phyloP scores from a whole-genome alignment of 805 yeast genomes.

The Metschnikowia santaceciliae region DNA sequence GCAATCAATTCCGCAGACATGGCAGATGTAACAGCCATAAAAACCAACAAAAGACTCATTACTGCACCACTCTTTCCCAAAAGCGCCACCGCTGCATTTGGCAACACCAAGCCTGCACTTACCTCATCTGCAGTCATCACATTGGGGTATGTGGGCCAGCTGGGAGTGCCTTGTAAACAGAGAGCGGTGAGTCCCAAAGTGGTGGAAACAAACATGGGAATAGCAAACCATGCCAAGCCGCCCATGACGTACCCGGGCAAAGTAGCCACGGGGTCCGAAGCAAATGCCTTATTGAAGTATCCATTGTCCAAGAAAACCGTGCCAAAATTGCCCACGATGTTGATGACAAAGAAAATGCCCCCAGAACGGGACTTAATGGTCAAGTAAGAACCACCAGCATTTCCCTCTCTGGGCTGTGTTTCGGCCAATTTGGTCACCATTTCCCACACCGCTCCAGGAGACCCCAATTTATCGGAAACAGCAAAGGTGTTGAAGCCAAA shows the following conservation, averaged over 20 bases:
- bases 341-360: conserved; percentile 86
- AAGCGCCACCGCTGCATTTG: conserved; percentile 76
- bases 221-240: conserved; percentile 88
- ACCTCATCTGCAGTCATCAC: conserved; percentile 65
- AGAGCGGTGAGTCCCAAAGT: conserved; percentile 85
- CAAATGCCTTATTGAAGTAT: conserved; percentile 86
- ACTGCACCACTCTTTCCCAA: conserved; percentile 89
- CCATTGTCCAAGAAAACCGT: conserved; percentile 85
- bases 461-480: conserved; percentile 64
- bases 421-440: conserved; percentile 57
- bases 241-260: conserved; percentile 86
- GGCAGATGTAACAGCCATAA: conserved; percentile 92
- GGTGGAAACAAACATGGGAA: conserved; percentile 78
- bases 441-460: conserved; percentile 80
- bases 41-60: conserved; percentile 71
- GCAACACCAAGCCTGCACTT: conserved; percentile 74
- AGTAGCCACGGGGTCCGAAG: conserved; percentile 78
- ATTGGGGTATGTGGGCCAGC: conserved; percentile 78
- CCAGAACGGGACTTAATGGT: conserved; percentile 85
- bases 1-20: conserved; percentile 89
- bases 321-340: conserved; percentile 83
- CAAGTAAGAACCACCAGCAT: conserved; percentile 80
- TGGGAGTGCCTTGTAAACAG: conserved; percentile 62
- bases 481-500: conserved; percentile 81
- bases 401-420: conserved; percentile 67